Base-by-base conservation (phyloP, 2,329 filamentous ascomycete species). In the Mycosphaerelloides madeirae region DNA sequence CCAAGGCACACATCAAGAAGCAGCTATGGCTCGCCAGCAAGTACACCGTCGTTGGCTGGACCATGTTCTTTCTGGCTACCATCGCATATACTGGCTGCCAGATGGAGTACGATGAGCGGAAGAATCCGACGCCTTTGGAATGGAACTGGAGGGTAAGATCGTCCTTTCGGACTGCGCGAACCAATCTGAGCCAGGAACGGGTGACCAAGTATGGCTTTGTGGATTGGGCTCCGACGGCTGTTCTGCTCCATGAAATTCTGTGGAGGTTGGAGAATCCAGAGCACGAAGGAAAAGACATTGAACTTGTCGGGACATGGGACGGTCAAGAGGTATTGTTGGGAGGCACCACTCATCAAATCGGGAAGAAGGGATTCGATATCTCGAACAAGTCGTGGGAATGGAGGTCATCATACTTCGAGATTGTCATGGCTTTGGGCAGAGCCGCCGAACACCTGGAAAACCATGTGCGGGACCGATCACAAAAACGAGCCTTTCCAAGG, bases 361-460 rank as follows among this genome's bases (percentile, higher is more conserved):
- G 77, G 0, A 72, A 67, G 44, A 71, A 74, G 2, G 80, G 81
- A 0, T 80, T 80, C 53, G 87, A 95, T 62, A 72, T 93, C 44
- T 79, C 79, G 1, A 75, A 68, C 6, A 95, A 89, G 71, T 84
- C 81, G 51, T 87, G 94, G 65, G 75, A 84, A 38, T 97, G 90
- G 91, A 75, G 84, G 57, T 76, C 87, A 43, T 89, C 88, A 1
- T 97, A 97, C 67, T 89, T 84, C 59, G 81, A 94, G 59, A 77
- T 83, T 3, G 69, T 96, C 36, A 87, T 96, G 80, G 76, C 84
- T 9, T 80, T 80, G 48, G 90, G 84, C 1, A 79, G 80, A 53
- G 80, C 83, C 0, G 82, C 88, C 3, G 90, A 96, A 67, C 80
- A 90, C 55, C 70, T 94, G 18, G 87, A 95, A 52, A 85, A 84